Base-by-base conservation (phyloP, 352 stramenopile species). In the Phytophthora chlamydospora region DNA sequence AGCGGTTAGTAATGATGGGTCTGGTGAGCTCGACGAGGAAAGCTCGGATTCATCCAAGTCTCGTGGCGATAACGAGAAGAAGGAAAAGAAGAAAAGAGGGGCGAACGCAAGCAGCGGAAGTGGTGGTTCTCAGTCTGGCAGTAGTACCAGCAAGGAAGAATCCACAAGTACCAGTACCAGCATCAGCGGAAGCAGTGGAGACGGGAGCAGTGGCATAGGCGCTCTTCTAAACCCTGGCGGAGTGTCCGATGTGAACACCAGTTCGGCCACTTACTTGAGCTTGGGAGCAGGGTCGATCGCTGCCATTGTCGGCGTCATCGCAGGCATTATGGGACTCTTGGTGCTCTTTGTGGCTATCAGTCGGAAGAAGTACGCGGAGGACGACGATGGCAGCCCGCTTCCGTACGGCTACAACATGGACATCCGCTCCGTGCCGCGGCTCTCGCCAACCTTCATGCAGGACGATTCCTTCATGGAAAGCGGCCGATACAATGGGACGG, bases 261-360 rank as follows among this genome's bases (percentile, higher is more conserved):
- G 73, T 8, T 72, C 69, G 12, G 79, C 69, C 21, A 74, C 62
- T 1, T 75, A 69, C 7, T 89, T 89, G 69, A 85, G 62, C 43
- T 66, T 93, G 49, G 80, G 71, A 17, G 73, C 78, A 32, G 68
- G 66, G 5, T 91, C 83, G 24, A 90, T 93, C 61, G 43, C 90
- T 48, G 88, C 79, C 17, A 87, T 93, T 50, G 71, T 90, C 41
- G 81, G 83, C 13, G 83, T 93, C 17, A 48, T 93, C 13, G 73
- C 74, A n/a, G 78, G 81, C 21, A 85, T 93, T 32, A 62, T 66
- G 34, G 78, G 76, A 8, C 74, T 90, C 35, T 40, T 90, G 7
- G 44, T 72, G 16, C 51, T 91, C 16, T 90, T 91, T 34, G 78
- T 81, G 11, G 52, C 73, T 13, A 91, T 89, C 43, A 73, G 76